A percentile compares a stretch with the other conserved stretches of the same genome.
phyloP scores from a whole-genome alignment of 495 filamentous ascomycete genomes.

The Annulohypoxylon stygium region DNA sequence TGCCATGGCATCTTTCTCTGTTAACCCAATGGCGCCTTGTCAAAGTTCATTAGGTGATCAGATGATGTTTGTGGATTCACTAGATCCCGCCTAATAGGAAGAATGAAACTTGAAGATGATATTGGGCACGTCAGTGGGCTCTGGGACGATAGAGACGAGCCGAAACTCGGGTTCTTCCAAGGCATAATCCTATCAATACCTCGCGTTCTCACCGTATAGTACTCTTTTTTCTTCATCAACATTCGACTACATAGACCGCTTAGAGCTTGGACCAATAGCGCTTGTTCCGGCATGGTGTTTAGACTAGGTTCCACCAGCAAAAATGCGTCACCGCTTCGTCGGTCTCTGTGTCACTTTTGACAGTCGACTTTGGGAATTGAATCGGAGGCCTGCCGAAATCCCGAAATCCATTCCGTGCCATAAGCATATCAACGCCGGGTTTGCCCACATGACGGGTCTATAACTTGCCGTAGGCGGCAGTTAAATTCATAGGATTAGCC shows the following conservation, averaged over 20 bases:
- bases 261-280: neutral
- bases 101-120: too few species aligned
- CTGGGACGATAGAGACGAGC: neutral
- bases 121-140: neutral
- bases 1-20: slow-evolving; percentile 4
- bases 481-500: slow-evolving; percentile 1
- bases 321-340: slow-evolving; percentile 11
- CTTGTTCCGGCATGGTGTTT: slow-evolving; percentile 16
- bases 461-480: neutral
- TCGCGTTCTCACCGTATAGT: neutral
- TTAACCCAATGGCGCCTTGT: slow-evolving; percentile 1
- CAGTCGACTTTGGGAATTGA: neutral
- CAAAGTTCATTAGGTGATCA: slow-evolving; percentile 20
- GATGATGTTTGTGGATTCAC: neutral
- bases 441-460: slow-evolving; percentile 16
- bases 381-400: neutral
- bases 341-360: slow-evolving; percentile 2
- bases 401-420: neutral
- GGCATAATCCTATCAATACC: neutral
- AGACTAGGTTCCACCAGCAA: slow-evolving; percentile 35
- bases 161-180: neutral
- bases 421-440: neutral
- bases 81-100: neutral
- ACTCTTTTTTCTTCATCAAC: neutral
- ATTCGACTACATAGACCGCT: slow-evolving; percentile 9